Percentiles rank a stretch among this genome's conserved stretches.
phyloP scores from a whole-genome alignment of 2,329 filamentous ascomycete genomes.

The Didymella pomorum region DNA sequence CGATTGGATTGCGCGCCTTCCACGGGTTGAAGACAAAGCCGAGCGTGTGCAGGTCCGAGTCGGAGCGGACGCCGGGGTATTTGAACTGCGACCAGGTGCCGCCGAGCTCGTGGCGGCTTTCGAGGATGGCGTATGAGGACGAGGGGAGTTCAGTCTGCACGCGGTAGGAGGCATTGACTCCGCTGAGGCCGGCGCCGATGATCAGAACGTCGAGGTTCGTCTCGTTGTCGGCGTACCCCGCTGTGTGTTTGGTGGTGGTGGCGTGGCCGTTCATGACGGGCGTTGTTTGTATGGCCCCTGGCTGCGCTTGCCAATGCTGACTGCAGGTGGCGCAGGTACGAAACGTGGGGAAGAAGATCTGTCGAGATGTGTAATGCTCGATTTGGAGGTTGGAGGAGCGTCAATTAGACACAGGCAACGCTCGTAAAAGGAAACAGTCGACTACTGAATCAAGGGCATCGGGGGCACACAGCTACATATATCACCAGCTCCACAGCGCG shows the following conservation, averaged over 20 bases:
- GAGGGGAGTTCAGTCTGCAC: slow-evolving; percentile 66
- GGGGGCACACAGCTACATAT: slow-evolving; percentile 5
- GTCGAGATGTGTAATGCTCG: background rate
- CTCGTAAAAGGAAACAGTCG: background rate
- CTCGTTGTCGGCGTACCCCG: slow-evolving; percentile 20
- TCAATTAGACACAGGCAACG: background rate
- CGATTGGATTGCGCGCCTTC: slow-evolving; percentile 59
- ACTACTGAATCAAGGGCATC: background rate
- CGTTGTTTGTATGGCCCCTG: slow-evolving; percentile 1
- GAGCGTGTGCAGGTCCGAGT: slow-evolving; percentile 60
- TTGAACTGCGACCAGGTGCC: slow-evolving; percentile 83
- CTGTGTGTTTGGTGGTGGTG: slow-evolving; percentile 18
- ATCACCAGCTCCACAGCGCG: background rate
- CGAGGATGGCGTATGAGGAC: slow-evolving; percentile 70
- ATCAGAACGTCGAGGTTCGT: slow-evolving; percentile 61
- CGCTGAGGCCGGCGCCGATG: slow-evolving; percentile 76
- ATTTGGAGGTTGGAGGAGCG: background rate
- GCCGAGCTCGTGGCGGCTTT: slow-evolving; percentile 70
- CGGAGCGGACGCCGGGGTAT: slow-evolving; percentile 72
- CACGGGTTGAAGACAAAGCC: slow-evolving; percentile 75
- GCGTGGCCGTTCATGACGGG: slow-evolving; percentile 34
- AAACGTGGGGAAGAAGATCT: slow-evolving; percentile 1
- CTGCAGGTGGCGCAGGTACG: slow-evolving; percentile 10
- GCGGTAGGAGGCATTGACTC: slow-evolving; percentile 78
- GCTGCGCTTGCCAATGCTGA: slow-evolving; percentile 11